Conservation (phyloP, 2,329 filamentous ascomycete species). For the Aspergillus sp. region DNA sequence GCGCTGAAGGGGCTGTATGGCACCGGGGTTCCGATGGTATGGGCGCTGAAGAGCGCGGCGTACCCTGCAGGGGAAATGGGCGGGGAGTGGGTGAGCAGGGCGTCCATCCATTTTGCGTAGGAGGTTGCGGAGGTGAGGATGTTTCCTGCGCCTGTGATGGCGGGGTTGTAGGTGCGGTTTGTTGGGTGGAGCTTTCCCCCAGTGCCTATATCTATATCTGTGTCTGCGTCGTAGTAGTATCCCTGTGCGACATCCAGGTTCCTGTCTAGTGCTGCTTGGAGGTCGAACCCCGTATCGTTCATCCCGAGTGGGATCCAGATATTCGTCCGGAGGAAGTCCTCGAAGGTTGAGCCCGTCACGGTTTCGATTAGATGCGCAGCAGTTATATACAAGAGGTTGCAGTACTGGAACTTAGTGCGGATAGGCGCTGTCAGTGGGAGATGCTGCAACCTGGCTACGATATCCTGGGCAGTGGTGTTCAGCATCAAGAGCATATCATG, state of each 20-base stretch:
- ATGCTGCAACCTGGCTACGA: constrained; percentile 44
- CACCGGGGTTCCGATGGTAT: neutral
- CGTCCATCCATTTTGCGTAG: constrained; percentile 52
- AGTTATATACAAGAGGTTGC: constrained; percentile 54
- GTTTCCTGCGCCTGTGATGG: constrained; percentile 18
- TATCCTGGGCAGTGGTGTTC: constrained; percentile 24
- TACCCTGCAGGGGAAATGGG: constrained; percentile 21
- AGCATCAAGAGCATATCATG: constrained; percentile 18
- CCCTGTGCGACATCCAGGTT: constrained; percentile 22
- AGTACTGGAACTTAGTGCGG: constrained; percentile 50
- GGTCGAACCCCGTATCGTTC: constrained; percentile 38
- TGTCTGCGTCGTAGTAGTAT: constrained; percentile 16
- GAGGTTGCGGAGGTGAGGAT: constrained; percentile 38
- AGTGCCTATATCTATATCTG: no score
- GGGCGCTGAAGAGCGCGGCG: neutral
- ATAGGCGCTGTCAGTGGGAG: constrained; percentile 43
- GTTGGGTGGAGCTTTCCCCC: no score
- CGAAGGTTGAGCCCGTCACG: constrained; percentile 36
- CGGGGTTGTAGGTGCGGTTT: neutral
- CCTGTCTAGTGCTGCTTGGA: constrained; percentile 33
- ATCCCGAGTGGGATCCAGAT: constrained; percentile 46
- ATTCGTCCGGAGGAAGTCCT: constrained; percentile 30
- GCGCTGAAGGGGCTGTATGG: neutral
- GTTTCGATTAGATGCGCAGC: constrained; percentile 49
- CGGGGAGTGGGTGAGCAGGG: constrained; percentile 41